Evolutionary conservation across 2,329 filamentous ascomycete species (phyloP), one percentile per base, ranked within the genome.

Genomic region (Cercospora sesami): DNA sequence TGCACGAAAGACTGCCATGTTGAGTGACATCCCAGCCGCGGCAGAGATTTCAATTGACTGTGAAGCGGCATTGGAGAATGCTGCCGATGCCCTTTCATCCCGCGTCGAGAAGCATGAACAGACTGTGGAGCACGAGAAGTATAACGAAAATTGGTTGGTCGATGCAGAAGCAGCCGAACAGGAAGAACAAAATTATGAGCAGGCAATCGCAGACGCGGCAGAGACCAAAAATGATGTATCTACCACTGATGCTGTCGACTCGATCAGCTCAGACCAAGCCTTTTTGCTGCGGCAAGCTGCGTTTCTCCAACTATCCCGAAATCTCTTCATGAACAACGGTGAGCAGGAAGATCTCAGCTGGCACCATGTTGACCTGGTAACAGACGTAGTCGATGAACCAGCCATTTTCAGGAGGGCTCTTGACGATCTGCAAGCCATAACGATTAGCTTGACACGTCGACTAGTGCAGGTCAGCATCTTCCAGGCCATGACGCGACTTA

Each of bases 371-470:
- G 84, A 85, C 21, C 83, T 63, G 2, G 60, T 71, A 10, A 67
- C 71, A 26, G 60, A 85, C 30, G 77, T 78, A 63, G 74, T 74
- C 3, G 84, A 86, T 65, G 82, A 82, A 3, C 93, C 93, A 0
- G 87, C 90, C 0, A 86, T 97, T 23, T 89, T 90, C 72, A 86
- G 89, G 6, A 93, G 91, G 1, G 89, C 91, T 0, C 84, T 96
- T n/a, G 84, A 87, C 5, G 92, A 95, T 73, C 90, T 97, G 55
- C 85, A 93, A 74, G 86, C 86, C 8, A 79, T 97, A 1, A 83
- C 86, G 0, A 77, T 91, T 1, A 90, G 86, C 63, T 72, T 95
- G 14, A 94, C 91, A 0, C 87, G 86, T 67, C 85, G 91, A 12
- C 80, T 97, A 1, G 82, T 95, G 1, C 87, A 91, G 58, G 87